Conservation (phyloP, 148 eudicot species). For the Fallopia convolvulus region DNA sequence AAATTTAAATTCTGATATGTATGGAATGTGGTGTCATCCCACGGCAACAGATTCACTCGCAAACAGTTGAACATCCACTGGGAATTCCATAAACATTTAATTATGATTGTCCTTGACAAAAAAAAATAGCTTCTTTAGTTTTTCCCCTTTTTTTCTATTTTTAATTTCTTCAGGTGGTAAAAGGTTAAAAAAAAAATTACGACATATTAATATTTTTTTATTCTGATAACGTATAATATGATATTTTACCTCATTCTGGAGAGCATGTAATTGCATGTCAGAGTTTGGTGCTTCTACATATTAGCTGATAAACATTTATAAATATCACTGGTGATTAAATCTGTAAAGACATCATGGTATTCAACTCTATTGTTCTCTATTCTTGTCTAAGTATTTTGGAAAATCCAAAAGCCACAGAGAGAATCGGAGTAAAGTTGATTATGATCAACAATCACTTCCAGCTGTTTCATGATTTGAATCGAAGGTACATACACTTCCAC, state of each 20-base stretch:
- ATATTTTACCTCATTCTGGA: background rate
- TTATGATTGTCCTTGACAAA: background rate
- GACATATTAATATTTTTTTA: background rate
- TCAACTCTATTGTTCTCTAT: no score
- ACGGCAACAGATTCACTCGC: background rate
- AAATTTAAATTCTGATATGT: background rate
- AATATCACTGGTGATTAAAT: background rate
- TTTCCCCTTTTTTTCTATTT: background rate
- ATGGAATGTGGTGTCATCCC: conserved; percentile 2
- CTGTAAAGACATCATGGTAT: background rate
- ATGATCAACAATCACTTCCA: no score
- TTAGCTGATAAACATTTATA: background rate
- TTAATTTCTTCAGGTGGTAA: background rate
- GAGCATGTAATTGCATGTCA: background rate
- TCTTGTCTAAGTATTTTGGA: no score
- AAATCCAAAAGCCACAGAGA: no score
- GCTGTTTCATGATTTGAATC: no score
- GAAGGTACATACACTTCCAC: no score
- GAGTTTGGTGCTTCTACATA: background rate
- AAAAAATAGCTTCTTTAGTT: no score
- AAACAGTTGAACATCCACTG: background rate
- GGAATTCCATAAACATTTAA: background rate
- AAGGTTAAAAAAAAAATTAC: background rate
- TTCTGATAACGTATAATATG: background rate
- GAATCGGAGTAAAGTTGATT: no score